Evolutionary conservation across 2,329 filamentous ascomycete genomes (phyloP), one percentile per base, ranked within the genome.

Genomic region (Fusarium sterilihyphosum): DNA sequence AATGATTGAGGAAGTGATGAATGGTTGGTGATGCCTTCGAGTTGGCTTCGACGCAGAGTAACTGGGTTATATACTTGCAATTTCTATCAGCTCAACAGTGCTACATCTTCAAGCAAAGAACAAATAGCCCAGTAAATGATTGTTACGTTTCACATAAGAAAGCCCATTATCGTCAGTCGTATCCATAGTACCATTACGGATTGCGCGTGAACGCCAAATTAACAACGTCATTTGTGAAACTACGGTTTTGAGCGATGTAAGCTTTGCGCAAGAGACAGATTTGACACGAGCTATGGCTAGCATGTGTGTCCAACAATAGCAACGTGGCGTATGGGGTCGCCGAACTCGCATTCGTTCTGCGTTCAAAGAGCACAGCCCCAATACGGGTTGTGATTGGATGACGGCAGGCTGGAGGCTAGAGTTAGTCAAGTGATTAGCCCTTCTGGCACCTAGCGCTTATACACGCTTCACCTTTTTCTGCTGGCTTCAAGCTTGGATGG

Each of bases 81-180:
- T n/a, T 3, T 8, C 8, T 8, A 5, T 20, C 14, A 8, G n/a
- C 37, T 5, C 17, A 8, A n/a, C 20, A 29, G 13, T 17, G 18
- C 8, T 22, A 17, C 9, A 22, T 13, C 14, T 13, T 3, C 4
- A 14, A 1, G 1, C 1, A 38, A 16, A 40, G 24, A 46, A 24
- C 8, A 6, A 38, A 16, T 16, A 1, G 6, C n/a, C 33, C 6
- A 16, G 18, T 12, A 22, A 18, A n/a, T 3, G 14, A 41, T 24
- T 67, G 44, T 26, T 67, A 60, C 65, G 46, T 67, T 35, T 60
- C 52, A 35, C 35, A 12, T 20, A 31, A 50, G 17, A 31, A 22
- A 35, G 4, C 22, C 52, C 20, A 29, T 17, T 8, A 17, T 38
- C 10, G 7, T 26, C 18, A 54, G 20, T 29, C 14, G 20, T 20